Conservation (phyloP, 768 basidiomycete species). For the Rhizopogon roseolus region DNA sequence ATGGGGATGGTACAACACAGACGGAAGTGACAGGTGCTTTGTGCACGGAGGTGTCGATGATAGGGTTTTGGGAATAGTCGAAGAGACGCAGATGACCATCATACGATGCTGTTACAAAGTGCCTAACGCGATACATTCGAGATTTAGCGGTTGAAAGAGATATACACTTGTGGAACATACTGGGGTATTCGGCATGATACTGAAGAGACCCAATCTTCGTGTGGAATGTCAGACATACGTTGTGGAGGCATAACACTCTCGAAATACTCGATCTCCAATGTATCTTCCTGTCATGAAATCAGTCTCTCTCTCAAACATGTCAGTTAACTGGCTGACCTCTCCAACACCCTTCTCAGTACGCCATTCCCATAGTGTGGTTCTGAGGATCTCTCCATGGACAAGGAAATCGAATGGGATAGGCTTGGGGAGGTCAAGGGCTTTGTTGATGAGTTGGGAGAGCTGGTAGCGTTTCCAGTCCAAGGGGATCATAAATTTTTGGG, state of each 20-base stretch:
- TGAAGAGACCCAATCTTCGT: conserved; percentile 93
- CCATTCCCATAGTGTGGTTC: conserved; percentile 71
- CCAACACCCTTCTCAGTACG: conserved; percentile 63
- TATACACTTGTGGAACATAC: conserved; percentile 28
- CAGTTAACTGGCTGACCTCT: conserved; percentile 44
- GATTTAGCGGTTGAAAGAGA: conserved; percentile 3
- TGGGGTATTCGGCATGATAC: conserved; percentile 57
- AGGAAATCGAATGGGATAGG: conserved; percentile 94
- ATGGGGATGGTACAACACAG: conserved; percentile 41
- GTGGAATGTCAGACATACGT: conserved; percentile 71
- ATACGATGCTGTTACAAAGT: conserved; percentile 76
- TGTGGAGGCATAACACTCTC: conserved; percentile 86
- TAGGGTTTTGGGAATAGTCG: conserved; percentile 58
- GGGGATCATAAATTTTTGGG: conserved; percentile 92
- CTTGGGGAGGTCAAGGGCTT: conserved; percentile 69
- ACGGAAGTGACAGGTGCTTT: conserved; percentile 65
- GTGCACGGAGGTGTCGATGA: conserved; percentile 49
- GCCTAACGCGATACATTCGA: conserved; percentile 31
- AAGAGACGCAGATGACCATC: conserved; percentile 75
- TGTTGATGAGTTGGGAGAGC: conserved; percentile 95
- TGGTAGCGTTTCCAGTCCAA: conserved; percentile 90
- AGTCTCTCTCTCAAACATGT: conserved; percentile 1
- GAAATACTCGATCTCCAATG: conserved; percentile 88
- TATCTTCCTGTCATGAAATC: conserved; percentile 61
- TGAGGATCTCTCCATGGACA: conserved; percentile 74